phyloP scores from a whole-genome alignment of 306 rosid species.

The Sindora glabra region DNA sequence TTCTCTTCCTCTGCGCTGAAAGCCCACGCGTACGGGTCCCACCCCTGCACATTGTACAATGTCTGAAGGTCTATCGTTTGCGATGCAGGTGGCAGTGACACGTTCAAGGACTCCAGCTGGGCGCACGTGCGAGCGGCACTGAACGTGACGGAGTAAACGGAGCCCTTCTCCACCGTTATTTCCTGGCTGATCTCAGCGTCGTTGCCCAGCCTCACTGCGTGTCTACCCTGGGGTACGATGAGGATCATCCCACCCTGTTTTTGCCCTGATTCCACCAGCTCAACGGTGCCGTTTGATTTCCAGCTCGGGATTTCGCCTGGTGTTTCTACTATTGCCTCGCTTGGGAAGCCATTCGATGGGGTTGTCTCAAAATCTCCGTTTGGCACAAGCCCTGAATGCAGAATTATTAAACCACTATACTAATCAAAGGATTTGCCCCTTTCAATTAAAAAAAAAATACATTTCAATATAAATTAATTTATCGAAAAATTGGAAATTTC shows the following conservation, averaged over 20 bases:
- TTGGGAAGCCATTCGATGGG: conserved; percentile 70
- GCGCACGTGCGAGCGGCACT: conserved; percentile 99
- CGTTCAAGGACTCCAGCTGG: conserved; percentile 75
- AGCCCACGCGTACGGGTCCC: conserved; percentile 91
- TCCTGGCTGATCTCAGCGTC: conserved; percentile 93
- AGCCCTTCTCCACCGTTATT: conserved; percentile 68
- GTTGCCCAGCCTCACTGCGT: conserved; percentile 81
- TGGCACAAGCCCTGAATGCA: conserved; percentile 41
- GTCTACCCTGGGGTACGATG: conserved; percentile 82
- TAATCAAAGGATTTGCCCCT: too few species aligned
- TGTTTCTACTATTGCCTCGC: conserved; percentile 36
- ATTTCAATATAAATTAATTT: too few species aligned
- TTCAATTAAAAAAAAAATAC: too few species aligned
- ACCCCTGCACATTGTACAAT: conserved; percentile 74
- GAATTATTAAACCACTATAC: too few species aligned
- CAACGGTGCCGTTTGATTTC: conserved; percentile 76
- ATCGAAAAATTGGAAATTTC: too few species aligned
- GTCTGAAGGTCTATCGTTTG: conserved; percentile 89
- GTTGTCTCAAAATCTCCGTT: conserved; percentile 76
- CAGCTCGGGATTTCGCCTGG: conserved; percentile 59
- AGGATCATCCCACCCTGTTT: conserved; percentile 99
- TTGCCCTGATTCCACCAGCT: conserved; percentile 66
- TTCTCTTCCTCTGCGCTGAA: conserved; percentile 50
- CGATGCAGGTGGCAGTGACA: conserved; percentile 70
- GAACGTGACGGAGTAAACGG: conserved; percentile 69